A percentile compares a stretch with the other conserved stretches of the same genome.
phyloP scores from a whole-genome alignment of 108 stramenopile genomes.

The Skeletonema menzelii region DNA sequence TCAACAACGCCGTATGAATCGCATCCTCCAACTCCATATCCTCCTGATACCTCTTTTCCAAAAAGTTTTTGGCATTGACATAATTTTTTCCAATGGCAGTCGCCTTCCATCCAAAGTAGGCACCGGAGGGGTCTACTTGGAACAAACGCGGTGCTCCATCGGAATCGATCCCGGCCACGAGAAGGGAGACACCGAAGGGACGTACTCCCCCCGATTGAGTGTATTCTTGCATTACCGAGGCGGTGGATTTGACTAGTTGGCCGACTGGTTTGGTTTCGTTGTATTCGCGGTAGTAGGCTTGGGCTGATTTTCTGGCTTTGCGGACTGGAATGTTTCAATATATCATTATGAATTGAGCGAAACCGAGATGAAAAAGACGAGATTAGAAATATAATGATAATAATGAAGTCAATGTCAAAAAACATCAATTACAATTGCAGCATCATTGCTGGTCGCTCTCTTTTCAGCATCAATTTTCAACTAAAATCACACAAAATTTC shows the following conservation, averaged over 20 bases:
- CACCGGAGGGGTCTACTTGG: conserved; percentile 98
- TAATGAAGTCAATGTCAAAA: too few species aligned
- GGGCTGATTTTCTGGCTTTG: conserved; percentile 93
- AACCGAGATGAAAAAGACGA: too few species aligned
- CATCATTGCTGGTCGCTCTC: too few species aligned
- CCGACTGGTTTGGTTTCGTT: conserved; percentile 88
- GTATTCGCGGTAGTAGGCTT: conserved; percentile 91
- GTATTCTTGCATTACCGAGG: conserved; percentile 98
- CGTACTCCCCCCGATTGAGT: conserved; percentile 97
- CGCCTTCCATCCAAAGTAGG: conserved; percentile 99
- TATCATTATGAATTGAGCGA: too few species aligned
- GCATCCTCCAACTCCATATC: conserved; percentile 99
- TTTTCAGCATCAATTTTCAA: too few species aligned
- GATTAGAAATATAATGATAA: too few species aligned
- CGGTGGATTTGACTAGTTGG: conserved; percentile 93
- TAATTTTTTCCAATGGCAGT: conserved; percentile 99
- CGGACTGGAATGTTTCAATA: conserved; percentile 59
- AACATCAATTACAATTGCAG: too few species aligned
- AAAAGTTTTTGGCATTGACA: conserved; percentile 97
- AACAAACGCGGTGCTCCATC: conserved; percentile 93
- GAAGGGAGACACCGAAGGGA: conserved; percentile 94
- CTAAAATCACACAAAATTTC: too few species aligned
- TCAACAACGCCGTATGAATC: conserved; percentile 97
- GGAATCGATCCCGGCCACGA: conserved; percentile 96
- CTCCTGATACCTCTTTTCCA: conserved; percentile 95